A percentile compares a stretch with the other conserved stretches of the same genome.
Evolutionary conservation across 2,329 filamentous ascomycete species (phyloP).

Genomic region (Mollisia scopiformis): DNA sequence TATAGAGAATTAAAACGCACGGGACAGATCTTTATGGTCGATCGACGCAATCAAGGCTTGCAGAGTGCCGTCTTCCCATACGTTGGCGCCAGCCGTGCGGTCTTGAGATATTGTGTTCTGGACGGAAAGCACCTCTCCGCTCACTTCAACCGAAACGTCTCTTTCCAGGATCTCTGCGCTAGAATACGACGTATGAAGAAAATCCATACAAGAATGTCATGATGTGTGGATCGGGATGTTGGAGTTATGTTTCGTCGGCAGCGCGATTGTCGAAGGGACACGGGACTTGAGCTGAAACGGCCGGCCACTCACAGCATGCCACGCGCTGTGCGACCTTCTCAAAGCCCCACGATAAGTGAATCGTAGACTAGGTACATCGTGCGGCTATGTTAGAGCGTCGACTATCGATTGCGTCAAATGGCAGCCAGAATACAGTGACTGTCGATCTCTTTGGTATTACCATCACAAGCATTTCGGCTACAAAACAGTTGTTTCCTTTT

Average conservation of each 20-base stretch:
- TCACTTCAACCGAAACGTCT: neutral
- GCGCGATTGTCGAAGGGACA: neutral
- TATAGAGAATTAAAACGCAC: no score
- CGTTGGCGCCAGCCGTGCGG: conserved; percentile 1
- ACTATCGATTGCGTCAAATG: no score
- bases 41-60: neutral
- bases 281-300: neutral
- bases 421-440: no score
- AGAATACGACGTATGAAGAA: neutral
- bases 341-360: no score
- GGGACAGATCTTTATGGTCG: no score
- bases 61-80: neutral
- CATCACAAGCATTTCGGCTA: neutral
- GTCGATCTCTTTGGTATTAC: no score
- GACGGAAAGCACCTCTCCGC: neutral
- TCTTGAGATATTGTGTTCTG: conserved; percentile 1
- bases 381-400: no score
- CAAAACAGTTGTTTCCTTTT: neutral
- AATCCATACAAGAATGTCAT: neutral
- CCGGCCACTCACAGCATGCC: no score
- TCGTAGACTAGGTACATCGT: no score
- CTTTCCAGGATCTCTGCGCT: neutral
- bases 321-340: no score
- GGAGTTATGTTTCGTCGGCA: neutral
- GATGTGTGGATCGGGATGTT: neutral